Conservation (phyloP, 2,329 filamentous ascomycete genomes). For the Epichloe coenophiala region DNA sequence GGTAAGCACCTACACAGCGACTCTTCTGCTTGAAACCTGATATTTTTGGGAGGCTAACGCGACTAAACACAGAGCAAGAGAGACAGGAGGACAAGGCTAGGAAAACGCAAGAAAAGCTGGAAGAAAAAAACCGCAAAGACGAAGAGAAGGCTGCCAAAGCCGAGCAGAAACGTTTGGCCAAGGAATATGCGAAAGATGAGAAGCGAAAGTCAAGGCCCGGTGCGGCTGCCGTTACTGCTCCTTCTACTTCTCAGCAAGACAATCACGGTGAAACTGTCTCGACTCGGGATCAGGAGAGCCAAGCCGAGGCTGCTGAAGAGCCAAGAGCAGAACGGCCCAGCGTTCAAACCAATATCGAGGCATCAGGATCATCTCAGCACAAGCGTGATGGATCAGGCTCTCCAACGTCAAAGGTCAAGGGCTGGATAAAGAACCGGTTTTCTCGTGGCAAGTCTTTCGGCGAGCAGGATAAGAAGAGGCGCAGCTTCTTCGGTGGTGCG, state of each 20-base stretch:
- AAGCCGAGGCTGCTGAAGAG: background rate
- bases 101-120: slow-evolving; percentile 8
- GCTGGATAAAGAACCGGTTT: slow-evolving; percentile 43
- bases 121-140: slow-evolving; percentile 10
- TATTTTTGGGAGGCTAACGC: slow-evolving; percentile 6
- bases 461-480: slow-evolving; percentile 22
- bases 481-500: slow-evolving; percentile 37
- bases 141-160: slow-evolving; percentile 35
- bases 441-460: slow-evolving; percentile 27
- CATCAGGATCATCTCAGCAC: slow-evolving; percentile 5
- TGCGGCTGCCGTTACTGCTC: slow-evolving; percentile 5
- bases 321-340: background rate
- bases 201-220: slow-evolving; percentile 31
- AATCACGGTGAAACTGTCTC: slow-evolving; percentile 6
- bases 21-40: no score
- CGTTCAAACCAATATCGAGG: background rate
- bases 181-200: slow-evolving; percentile 18
- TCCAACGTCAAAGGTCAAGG: slow-evolving; percentile 31
- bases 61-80: slow-evolving; percentile 26
- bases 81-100: slow-evolving; percentile 24
- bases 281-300: slow-evolving; percentile 6
- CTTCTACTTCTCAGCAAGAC: background rate
- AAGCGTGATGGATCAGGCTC: slow-evolving; percentile 13
- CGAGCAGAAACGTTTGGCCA: slow-evolving; percentile 33
- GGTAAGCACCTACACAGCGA: slow-evolving; percentile 30